Conservation (phyloP, 768 basidiomycete species). For the Pleurotus tuber-regium region DNA sequence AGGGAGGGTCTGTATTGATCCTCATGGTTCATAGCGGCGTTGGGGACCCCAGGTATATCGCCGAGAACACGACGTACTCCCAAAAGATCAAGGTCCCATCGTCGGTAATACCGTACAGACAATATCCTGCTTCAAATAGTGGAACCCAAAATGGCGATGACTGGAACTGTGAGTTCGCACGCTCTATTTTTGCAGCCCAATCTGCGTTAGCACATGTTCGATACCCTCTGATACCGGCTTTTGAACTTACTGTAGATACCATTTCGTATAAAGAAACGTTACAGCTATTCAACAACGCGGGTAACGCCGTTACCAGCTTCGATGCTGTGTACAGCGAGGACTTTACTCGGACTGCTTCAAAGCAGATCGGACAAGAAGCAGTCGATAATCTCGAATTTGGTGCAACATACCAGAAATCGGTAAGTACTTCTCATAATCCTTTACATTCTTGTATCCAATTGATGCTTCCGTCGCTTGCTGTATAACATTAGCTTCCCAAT, state of each 20-base stretch:
- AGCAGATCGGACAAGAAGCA: not conserved
- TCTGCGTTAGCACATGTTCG: too few species aligned
- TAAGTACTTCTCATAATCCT: not conserved
- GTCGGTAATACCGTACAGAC: not conserved
- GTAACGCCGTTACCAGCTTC: not conserved
- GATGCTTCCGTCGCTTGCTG: not conserved
- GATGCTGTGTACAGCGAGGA: not conserved
- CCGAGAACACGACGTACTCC: too few species aligned
- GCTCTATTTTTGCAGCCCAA: too few species aligned
- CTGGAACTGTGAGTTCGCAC: constrained; percentile 15
- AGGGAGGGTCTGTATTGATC: too few species aligned
- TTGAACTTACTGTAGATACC: not conserved
- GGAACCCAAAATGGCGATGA: not conserved
- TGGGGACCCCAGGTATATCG: too few species aligned
- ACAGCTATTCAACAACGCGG: not conserved
- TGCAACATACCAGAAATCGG: not conserved
- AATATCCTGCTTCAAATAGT: not conserved
- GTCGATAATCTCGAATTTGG: not conserved
- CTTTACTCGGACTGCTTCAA: not conserved
- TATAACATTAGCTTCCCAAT: not conserved
- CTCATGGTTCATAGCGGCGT: too few species aligned
- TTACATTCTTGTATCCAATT: not conserved
- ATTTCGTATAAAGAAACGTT: not conserved
- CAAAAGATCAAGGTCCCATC: not conserved
- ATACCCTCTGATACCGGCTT: too few species aligned